These are phyloP conservation scores for Conticribra guillardii DNA, from an alignment of 108 stramenopile genomes.

Conservation along the genomic window DNA sequence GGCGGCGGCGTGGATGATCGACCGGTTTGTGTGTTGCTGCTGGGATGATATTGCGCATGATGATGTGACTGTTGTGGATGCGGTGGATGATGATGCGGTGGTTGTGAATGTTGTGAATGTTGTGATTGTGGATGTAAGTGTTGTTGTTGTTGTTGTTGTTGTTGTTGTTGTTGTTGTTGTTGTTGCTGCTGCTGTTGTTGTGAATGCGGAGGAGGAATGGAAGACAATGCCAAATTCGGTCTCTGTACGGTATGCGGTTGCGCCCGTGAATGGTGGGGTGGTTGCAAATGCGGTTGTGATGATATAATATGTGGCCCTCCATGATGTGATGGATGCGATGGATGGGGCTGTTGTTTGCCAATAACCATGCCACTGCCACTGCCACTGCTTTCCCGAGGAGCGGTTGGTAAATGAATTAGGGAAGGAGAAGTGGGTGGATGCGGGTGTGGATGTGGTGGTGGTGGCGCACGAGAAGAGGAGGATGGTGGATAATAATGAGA, in stretches of 20 bases:
- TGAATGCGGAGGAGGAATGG: neutral
- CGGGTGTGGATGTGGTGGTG: neutral
- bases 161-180: neutral
- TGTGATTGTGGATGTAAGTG: neutral
- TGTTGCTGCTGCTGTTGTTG: neutral
- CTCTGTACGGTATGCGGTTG: neutral
- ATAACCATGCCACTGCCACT: neutral
- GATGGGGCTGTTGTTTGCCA: neutral
- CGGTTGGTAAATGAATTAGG: neutral
- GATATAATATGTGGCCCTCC: neutral
- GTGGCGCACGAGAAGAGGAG: neutral
- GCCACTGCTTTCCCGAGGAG: slow-evolving; percentile 4
- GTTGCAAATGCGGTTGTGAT: neutral
- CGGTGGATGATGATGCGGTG: too few relatives aligned
- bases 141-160: neutral
- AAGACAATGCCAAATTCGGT: too few relatives aligned
- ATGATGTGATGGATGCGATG: slow-evolving; percentile 2
- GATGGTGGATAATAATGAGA: neutral
- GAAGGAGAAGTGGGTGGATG: neutral
- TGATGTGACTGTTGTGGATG: too few relatives aligned
- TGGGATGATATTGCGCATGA: too few relatives aligned
- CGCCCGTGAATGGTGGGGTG: neutral
- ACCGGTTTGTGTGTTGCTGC: too few relatives aligned
- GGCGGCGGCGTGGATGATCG: too few relatives aligned
- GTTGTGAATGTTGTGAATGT: too few relatives aligned